These are phyloP conservation scores for Trichoderma cornu-damae DNA, from an alignment of 2,329 filamentous ascomycete genomes.

Conservation along the genomic window DNA sequence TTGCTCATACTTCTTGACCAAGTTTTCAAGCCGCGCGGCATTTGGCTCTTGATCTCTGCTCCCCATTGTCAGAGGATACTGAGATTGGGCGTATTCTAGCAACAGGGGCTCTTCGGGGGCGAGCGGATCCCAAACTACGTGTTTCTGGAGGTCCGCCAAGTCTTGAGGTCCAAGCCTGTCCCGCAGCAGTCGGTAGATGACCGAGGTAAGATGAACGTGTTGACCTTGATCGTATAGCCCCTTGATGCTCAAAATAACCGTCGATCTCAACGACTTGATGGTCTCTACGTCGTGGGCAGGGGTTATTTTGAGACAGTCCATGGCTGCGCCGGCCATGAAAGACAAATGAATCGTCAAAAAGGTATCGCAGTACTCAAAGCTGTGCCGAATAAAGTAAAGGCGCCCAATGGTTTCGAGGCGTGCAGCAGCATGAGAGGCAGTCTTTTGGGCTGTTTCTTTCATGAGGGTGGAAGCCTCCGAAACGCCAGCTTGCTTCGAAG, in stretches of 20 bases:
- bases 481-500: not conserved
- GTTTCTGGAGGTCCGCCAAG: not conserved
- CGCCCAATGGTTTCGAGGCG: slow-evolving; percentile 32
- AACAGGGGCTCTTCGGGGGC: not conserved
- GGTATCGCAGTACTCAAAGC: slow-evolving; percentile 21
- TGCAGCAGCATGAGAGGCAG: slow-evolving; percentile 22
- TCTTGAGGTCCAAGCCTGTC: not conserved
- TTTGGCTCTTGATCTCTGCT: not conserved
- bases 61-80: slow-evolving; percentile 1
- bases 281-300: not conserved
- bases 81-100: slow-evolving; percentile 4
- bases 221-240: slow-evolving; percentile 16
- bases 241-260: slow-evolving; percentile 12
- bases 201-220: slow-evolving; percentile 1
- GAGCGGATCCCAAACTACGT: slow-evolving; percentile 3
- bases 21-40: not conserved
- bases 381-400: slow-evolving; percentile 34
- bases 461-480: not conserved
- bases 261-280: not conserved
- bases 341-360: slow-evolving; percentile 8
- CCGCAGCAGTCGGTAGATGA: slow-evolving; percentile 9
- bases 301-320: not conserved
- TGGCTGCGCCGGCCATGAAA: slow-evolving; percentile 2
- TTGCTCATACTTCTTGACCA: slow-evolving; percentile 1
- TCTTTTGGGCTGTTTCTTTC: not conserved